Conservation (phyloP, 441 rosid genomes). For the Erodium texanum region DNA sequence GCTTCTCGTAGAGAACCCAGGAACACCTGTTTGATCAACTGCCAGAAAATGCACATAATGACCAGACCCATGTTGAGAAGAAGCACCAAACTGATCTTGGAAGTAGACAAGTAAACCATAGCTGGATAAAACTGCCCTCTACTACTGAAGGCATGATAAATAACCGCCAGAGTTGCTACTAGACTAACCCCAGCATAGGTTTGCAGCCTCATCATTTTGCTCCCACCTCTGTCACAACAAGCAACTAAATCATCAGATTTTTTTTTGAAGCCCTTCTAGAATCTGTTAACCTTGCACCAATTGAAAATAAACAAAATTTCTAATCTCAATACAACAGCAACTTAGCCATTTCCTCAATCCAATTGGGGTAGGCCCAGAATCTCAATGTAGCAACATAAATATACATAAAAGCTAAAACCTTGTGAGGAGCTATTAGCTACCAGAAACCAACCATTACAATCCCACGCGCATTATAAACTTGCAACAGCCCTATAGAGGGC, state of each 20-base stretch:
- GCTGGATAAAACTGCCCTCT: slow-evolving; percentile 93
- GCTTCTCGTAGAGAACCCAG: slow-evolving; percentile 90
- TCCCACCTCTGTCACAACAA: slow-evolving; percentile 13
- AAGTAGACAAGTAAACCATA: slow-evolving; percentile 71
- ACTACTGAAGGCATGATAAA: slow-evolving; percentile 79
- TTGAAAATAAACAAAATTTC: not conserved
- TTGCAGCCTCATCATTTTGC: slow-evolving; percentile 63
- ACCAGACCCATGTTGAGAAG: slow-evolving; percentile 89
- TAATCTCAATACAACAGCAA: no score
- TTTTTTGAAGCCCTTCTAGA: not conserved
- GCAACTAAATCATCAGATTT: not conserved
- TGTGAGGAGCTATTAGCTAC: not conserved
- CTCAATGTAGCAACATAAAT: not conserved
- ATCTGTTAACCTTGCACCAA: not conserved
- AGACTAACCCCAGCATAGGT: slow-evolving; percentile 70
- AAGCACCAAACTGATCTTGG: slow-evolving; percentile 73
- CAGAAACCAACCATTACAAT: not conserved
- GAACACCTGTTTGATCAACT: slow-evolving; percentile 57
- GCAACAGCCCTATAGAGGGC: no score
- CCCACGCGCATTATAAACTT: not conserved
- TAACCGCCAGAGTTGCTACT: slow-evolving; percentile 44
- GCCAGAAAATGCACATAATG: slow-evolving; percentile 76
- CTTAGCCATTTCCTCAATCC: no score
- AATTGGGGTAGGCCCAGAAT: no score
- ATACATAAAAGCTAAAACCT: not conserved